Evolutionary conservation across 2,329 filamentous ascomycete genomes (phyloP).

Genomic region (Penicillium sp.): DNA sequence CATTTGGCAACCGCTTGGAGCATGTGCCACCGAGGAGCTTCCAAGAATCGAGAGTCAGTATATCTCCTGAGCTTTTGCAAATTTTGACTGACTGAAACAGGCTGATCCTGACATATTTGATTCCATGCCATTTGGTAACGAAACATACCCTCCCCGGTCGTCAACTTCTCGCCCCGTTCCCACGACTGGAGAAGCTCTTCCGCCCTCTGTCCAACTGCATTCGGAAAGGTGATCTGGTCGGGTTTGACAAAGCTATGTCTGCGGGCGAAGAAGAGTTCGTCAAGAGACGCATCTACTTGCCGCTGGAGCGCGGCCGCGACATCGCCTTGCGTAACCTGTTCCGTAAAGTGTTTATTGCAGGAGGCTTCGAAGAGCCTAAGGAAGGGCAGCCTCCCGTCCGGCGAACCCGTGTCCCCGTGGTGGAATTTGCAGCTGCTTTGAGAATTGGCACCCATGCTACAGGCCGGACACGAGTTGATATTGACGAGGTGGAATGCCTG

Average conservation of each 20-base stretch:
- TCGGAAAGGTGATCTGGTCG: constrained; percentile 72
- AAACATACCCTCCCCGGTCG: constrained; percentile 75
- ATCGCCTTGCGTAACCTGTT: constrained; percentile 87
- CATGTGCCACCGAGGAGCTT: constrained; percentile 69
- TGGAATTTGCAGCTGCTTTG: constrained; percentile 80
- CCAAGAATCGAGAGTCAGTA: constrained; percentile 73
- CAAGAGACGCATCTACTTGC: constrained; percentile 87
- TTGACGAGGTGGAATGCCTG: constrained; percentile 92
- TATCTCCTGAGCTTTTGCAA: neutral
- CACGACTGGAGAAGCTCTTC: constrained; percentile 72
- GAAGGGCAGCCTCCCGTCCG: constrained; percentile 59
- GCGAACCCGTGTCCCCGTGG: constrained; percentile 71
- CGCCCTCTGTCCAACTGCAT: constrained; percentile 73
- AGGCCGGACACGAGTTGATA: constrained; percentile 61
- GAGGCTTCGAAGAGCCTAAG: constrained; percentile 74
- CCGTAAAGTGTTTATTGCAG: constrained; percentile 81
- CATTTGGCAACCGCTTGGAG: constrained; percentile 74
- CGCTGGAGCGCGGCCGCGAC: constrained; percentile 85
- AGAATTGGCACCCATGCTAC: constrained; percentile 59
- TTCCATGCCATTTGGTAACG: constrained; percentile 87
- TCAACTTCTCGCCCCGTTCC: constrained; percentile 67
- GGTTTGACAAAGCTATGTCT: constrained; percentile 76
- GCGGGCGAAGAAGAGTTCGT: constrained; percentile 89
- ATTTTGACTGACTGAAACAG: constrained; percentile 44
- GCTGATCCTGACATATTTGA: constrained; percentile 87